Evolutionary conservation across 2,329 filamentous ascomycete genomes (phyloP).

Genomic region (Teratosphaeriaceae sp.): DNA sequence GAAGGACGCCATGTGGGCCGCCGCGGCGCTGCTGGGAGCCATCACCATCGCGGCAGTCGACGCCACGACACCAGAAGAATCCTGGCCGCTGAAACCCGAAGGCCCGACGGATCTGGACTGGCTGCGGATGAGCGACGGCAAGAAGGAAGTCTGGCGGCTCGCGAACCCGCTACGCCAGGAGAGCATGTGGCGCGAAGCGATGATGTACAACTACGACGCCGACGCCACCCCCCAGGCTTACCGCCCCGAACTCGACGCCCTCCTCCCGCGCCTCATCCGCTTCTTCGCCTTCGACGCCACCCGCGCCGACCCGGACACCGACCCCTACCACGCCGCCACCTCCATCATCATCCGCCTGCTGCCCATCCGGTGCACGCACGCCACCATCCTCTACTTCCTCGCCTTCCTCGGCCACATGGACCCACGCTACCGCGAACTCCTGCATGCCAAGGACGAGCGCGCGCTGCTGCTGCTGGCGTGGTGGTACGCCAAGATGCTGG

Average conservation of each 20-base stretch:
- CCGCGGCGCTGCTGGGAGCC: conserved; percentile 42
- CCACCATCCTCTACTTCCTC: conserved; percentile 40
- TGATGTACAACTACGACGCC: conserved; percentile 18
- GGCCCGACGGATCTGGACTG: conserved; percentile 48
- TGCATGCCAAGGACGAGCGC: conserved; percentile 46
- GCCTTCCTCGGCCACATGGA: conserved; percentile 43
- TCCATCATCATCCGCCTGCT: conserved; percentile 34
- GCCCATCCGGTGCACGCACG: conserved; percentile 29
- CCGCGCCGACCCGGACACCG: conserved; percentile 11
- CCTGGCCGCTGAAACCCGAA: conserved; percentile 50
- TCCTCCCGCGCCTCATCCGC: conserved; percentile 14
- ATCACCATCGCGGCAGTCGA: conserved; percentile 43
- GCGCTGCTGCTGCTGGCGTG: conserved; percentile 51
- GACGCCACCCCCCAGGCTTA: not conserved
- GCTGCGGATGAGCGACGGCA: conserved; percentile 52
- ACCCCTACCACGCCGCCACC: conserved; percentile 26
- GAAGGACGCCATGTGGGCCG: conserved; percentile 43
- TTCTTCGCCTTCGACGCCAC: conserved; percentile 20
- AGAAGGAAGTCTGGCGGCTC: conserved; percentile 48
- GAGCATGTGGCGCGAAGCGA: conserved; percentile 38
- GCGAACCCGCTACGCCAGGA: conserved; percentile 43
- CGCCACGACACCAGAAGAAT: conserved; percentile 35
- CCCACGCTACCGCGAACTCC: conserved; percentile 37
- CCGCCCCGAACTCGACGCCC: conserved; percentile 12
- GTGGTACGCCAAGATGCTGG: conserved; percentile 48